These are phyloP conservation scores for Aspergillus glaucus DNA, from an alignment of 2,329 filamentous ascomycete genomes.

Conservation along the genomic window DNA sequence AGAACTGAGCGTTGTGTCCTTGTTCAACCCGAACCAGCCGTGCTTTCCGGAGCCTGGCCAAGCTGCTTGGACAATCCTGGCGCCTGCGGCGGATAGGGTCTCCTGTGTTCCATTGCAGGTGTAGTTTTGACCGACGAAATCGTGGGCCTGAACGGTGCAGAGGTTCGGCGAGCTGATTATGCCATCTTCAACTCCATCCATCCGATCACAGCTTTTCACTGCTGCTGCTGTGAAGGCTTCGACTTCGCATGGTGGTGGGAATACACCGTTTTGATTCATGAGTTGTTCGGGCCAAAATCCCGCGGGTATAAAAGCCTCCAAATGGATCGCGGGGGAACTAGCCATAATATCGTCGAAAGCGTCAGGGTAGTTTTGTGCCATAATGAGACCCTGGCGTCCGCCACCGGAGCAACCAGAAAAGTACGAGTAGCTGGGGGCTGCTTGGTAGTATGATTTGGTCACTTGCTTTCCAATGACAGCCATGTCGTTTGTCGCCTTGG, in stretches of 20 bases:
- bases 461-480: slow-evolving; percentile 24
- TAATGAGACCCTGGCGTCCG: slow-evolving; percentile 16
- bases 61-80: not conserved
- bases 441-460: slow-evolving; percentile 25
- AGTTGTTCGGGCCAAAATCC: not conserved
- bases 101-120: not conserved
- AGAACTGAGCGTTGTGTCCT: no score
- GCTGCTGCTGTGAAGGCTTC: not conserved
- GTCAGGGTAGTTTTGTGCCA: slow-evolving; percentile 48
- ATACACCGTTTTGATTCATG: not conserved
- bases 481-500: slow-evolving; percentile 27
- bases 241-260: not conserved
- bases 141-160: not conserved
- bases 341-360: slow-evolving; percentile 54
- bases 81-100: not conserved
- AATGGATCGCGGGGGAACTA: not conserved
- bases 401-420: slow-evolving; percentile 17
- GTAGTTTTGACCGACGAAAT: not conserved
- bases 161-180: not conserved
- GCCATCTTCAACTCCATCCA: not conserved
- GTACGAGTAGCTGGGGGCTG: slow-evolving; percentile 9
- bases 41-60: not conserved
- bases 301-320: not conserved
- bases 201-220: not conserved
- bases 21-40: not conserved